Evolutionary conservation across 2,329 filamentous ascomycete genomes (phyloP), one percentile per base, ranked within the genome.

Genomic region (Trichocomaceae sp.): DNA sequence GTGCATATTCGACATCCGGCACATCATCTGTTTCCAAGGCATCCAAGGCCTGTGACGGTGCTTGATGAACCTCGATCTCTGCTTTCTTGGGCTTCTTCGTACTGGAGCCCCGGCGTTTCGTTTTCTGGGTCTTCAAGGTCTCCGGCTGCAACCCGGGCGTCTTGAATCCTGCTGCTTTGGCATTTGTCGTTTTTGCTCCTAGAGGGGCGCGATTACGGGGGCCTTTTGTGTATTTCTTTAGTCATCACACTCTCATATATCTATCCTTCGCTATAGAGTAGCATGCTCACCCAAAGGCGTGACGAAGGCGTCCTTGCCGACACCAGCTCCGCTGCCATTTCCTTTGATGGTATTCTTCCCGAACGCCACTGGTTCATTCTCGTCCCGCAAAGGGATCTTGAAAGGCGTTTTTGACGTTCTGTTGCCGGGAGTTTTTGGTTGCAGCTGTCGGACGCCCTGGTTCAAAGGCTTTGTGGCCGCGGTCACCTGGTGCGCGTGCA

Each of bases 171-270:
- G 78, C 83, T 57, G 85, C 81, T 76, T 95, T 97, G 52, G 88
- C 90, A 71, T 99, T 99, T 51, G 93, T 97, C 1, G 92, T 97
- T 73, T 99, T 99, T 78, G 89, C 86, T 33, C 92, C 92, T 47
- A 99, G 76, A 12, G 90, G 88, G 37, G 91, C 90, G 64, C 92
- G 84, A 57, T 78, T 85, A 57, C 84, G 83, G 50, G 85, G 80
- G 54, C 79, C 83, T 85, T 29, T 26, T 26, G 23, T 26, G 3
- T 26, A n/a, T 12, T 10, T 7, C 37, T 17, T 41, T 41, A 41
- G 37, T 19, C 7, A 19, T 41, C 22, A 19, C 33, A 42, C 46
- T 17, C 5, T 17, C 9, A 26, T 52, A 19, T 37, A 49, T n/a
- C 29, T n/a, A 49, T n/a, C 29, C 12, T 10, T 33, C 31, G 15